These are phyloP conservation scores for Nicotiana tabacum DNA, from an alignment of 257 asterid genomes.

Conservation along the genomic window DNA sequence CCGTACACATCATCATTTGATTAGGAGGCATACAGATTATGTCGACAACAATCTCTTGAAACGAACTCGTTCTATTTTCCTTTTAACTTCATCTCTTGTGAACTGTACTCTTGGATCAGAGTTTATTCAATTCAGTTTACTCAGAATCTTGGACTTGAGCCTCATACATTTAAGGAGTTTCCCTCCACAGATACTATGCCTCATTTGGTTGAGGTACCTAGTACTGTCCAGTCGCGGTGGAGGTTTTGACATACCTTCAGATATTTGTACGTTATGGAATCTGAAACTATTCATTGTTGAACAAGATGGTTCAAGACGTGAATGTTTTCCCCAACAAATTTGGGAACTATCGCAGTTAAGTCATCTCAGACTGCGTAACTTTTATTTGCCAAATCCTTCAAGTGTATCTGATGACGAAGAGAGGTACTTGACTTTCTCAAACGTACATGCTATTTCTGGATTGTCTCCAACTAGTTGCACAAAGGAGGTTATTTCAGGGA, in stretches of 20 bases:
- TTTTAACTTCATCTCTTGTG: too few relatives aligned
- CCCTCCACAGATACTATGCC: neutral
- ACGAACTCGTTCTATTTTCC: neutral
- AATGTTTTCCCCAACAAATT: neutral
- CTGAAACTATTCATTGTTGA: too few relatives aligned
- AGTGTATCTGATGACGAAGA: neutral
- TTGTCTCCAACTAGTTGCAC: neutral
- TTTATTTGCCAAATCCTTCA: neutral
- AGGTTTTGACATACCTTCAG: neutral
- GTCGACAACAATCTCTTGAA: neutral
- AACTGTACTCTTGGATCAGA: neutral
- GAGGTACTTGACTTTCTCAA: neutral
- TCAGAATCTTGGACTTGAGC: conserved; percentile 8
- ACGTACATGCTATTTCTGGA: neutral
- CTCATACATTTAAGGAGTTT: too few relatives aligned
- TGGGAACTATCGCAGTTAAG: neutral
- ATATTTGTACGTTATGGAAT: neutral
- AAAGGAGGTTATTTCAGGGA: neutral
- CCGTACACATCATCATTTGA: neutral
- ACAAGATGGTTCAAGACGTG: too few relatives aligned
- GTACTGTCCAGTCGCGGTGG: neutral
- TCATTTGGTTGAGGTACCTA: neutral
- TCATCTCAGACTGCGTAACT: neutral
- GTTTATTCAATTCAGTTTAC: neutral
- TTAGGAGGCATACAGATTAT: neutral